Evolutionary conservation across 2,329 filamentous ascomycete species (phyloP).

Genomic region (Fusarium secorum): DNA sequence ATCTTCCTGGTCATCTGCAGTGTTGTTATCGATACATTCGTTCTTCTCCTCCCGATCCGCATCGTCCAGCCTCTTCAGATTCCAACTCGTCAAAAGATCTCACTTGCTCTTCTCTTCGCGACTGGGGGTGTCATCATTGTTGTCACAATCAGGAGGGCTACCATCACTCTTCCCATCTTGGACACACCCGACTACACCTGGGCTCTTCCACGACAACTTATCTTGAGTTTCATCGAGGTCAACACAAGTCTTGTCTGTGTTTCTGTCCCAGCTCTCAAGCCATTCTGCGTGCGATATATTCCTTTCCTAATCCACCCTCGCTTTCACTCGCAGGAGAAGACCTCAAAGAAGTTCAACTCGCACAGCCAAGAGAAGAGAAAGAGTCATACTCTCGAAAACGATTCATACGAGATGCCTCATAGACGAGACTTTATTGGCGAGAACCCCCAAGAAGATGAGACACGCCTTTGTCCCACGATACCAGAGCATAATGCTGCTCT

Average conservation of each 20-base stretch:
- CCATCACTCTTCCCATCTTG: constrained; percentile 39
- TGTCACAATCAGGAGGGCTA: constrained; percentile 42
- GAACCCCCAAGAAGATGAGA: constrained; percentile 38
- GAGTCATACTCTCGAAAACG: constrained; percentile 20
- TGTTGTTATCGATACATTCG: constrained; percentile 56
- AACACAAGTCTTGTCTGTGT: constrained; percentile 60
- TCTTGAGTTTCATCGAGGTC: constrained; percentile 59
- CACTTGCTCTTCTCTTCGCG: constrained; percentile 56
- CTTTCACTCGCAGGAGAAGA: constrained; percentile 36
- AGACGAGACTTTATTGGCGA: constrained; percentile 21
- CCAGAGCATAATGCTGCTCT: constrained; percentile 6
- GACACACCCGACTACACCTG: constrained; percentile 39
- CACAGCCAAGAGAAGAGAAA: constrained; percentile 29
- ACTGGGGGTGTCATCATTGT: constrained; percentile 43
- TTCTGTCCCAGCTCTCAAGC: constrained; percentile 59
- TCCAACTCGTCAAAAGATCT: constrained; percentile 57
- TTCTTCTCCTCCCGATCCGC: constrained; percentile 54
- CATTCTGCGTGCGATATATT: constrained; percentile 51
- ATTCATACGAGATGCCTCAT: constrained; percentile 39
- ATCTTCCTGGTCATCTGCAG: constrained; percentile 46
- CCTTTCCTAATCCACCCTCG: constrained; percentile 39
- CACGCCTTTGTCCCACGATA: constrained; percentile 27
- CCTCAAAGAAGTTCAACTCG: constrained; percentile 18
- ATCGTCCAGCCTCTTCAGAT: constrained; percentile 57
- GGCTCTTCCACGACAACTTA: constrained; percentile 37